Conservation (phyloP, 2,329 filamentous ascomycete genomes). For the Annulohypoxylon truncatum region DNA sequence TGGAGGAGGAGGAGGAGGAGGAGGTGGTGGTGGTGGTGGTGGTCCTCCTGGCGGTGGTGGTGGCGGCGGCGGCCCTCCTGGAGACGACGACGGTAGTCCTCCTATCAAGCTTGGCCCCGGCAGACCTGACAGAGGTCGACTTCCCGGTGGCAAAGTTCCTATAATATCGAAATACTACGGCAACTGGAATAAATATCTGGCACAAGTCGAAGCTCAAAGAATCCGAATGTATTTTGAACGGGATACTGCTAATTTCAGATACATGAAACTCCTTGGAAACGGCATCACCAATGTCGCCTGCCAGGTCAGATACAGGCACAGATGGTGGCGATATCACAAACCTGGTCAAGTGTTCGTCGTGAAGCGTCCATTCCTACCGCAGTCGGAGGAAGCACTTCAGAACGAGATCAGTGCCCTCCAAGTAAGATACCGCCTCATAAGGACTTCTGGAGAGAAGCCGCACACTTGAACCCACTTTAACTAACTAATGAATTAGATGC, state of each 20-base stretch:
- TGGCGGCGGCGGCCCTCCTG: background rate
- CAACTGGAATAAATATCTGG: background rate
- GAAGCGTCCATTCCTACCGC: background rate
- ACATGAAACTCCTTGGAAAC: background rate
- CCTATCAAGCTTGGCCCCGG: too few species aligned
- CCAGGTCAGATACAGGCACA: background rate
- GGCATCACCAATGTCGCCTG: conserved; percentile 1
- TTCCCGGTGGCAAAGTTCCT: background rate
- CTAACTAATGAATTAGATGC: background rate
- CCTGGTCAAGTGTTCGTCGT: background rate
- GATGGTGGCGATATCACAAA: background rate
- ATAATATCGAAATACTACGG: too few species aligned
- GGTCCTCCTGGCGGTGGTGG: background rate
- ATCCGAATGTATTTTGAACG: background rate
- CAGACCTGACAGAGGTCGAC: background rate
- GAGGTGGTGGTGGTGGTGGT: background rate
- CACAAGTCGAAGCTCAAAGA: background rate
- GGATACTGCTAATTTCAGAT: background rate
- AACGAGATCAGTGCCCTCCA: background rate
- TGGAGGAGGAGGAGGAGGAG: background rate
- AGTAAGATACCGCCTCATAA: background rate
- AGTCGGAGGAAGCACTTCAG: too few species aligned
- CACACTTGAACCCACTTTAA: background rate
- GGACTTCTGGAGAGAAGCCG: background rate
- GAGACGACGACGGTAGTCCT: background rate